phyloP scores from a whole-genome alignment of 2,329 filamentous ascomycete species.

The Alternaria ethzedia region DNA sequence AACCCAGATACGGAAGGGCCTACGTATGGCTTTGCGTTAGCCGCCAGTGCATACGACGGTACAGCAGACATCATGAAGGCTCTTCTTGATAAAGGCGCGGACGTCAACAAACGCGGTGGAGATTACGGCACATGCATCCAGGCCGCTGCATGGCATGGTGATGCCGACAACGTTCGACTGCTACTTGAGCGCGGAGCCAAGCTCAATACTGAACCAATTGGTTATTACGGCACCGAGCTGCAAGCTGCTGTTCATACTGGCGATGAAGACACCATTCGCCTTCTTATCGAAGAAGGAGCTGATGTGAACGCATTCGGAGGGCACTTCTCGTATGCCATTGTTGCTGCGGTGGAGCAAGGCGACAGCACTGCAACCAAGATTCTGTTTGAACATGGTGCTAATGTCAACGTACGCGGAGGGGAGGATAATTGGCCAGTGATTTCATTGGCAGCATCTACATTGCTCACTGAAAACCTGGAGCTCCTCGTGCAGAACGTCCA shows the following conservation, averaged over 20 bases:
- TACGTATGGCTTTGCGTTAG: constrained; percentile 28
- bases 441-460: constrained; percentile 17
- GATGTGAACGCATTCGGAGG: constrained; percentile 28
- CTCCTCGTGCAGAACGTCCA: constrained; percentile 23
- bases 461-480: constrained; percentile 21
- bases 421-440: constrained; percentile 28
- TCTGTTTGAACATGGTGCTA: constrained; percentile 25
- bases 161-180: constrained; percentile 26
- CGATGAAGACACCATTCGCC: constrained; percentile 19
- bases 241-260: constrained; percentile 28
- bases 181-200: constrained; percentile 28
- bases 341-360: constrained; percentile 23
- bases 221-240: constrained; percentile 26
- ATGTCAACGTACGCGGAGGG: constrained; percentile 30
- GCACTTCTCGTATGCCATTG: constrained; percentile 22
- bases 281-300: constrained; percentile 26
- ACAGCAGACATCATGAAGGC: constrained; percentile 24
- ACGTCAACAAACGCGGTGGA: constrained; percentile 30
- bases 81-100: constrained; percentile 23
- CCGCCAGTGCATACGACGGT: constrained; percentile 29
- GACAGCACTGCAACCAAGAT: constrained; percentile 16
- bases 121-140: constrained; percentile 31
- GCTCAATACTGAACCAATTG: constrained; percentile 26
- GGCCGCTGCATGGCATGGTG: constrained; percentile 20
- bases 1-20: constrained; percentile 27